Conservation (phyloP, 2,329 filamentous ascomycete species). For the Orbilia javanica region DNA sequence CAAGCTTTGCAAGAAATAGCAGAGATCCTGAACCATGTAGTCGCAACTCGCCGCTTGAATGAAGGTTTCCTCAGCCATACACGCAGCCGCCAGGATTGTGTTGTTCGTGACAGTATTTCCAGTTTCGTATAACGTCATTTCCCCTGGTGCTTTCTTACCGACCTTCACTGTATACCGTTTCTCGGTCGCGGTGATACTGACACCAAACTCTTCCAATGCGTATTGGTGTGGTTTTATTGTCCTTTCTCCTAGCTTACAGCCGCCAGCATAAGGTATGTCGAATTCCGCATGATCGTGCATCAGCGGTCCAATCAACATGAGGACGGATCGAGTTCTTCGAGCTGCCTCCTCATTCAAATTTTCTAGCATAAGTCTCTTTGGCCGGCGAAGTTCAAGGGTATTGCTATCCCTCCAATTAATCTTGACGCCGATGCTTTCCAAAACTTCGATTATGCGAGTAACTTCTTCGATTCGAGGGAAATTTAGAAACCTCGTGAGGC, state of each 20-base stretch:
- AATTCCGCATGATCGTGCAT: conserved; percentile 30
- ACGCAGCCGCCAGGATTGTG: conserved; percentile 24
- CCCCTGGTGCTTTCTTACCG: conserved; percentile 23
- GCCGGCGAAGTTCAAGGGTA: conserved; percentile 17
- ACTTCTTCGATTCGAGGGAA: conserved; percentile 46
- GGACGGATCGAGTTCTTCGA: conserved; percentile 26
- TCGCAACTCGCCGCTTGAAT: conserved; percentile 38
- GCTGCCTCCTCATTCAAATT: conserved; percentile 22
- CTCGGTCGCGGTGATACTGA: background rate
- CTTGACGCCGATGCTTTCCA: conserved; percentile 26
- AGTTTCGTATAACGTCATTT: conserved; percentile 37
- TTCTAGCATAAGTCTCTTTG: conserved; percentile 14
- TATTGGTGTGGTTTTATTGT: conserved; percentile 35
- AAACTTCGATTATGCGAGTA: conserved; percentile 34
- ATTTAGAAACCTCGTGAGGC: conserved; percentile 30
- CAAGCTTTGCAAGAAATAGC: conserved; percentile 26
- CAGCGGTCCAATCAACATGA: conserved; percentile 29
- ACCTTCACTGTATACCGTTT: conserved; percentile 15
- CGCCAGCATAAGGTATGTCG: conserved; percentile 33
- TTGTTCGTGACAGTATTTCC: conserved; percentile 49
- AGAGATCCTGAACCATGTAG: conserved; percentile 42
- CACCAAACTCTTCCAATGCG: conserved; percentile 31
- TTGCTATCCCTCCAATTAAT: conserved; percentile 20
- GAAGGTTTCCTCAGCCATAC: background rate
- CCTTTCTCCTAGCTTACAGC: conserved; percentile 29